A percentile compares a stretch with the other conserved stretches of the same genome.
These are phyloP conservation scores for Fusarium buharicum DNA, from an alignment of 2,329 filamentous ascomycete genomes.

Conservation along the genomic window DNA sequence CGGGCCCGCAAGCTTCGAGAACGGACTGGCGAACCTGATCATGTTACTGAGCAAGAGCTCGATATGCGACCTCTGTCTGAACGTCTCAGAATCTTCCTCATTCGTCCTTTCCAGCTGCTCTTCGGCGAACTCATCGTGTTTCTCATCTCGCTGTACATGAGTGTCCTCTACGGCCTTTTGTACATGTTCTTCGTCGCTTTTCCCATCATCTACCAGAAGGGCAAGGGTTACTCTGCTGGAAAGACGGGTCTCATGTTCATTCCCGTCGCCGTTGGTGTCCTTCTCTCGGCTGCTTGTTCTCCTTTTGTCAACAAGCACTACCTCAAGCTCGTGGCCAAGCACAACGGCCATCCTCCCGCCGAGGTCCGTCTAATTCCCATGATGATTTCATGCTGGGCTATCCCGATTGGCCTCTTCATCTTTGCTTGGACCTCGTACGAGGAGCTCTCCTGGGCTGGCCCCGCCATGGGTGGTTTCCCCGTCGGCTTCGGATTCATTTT, in stretches of 20 bases:
- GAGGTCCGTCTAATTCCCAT: constrained; percentile 84
- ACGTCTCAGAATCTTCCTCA: constrained; percentile 76
- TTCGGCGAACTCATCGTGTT: constrained; percentile 88
- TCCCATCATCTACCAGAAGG: constrained; percentile 77
- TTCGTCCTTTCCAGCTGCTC: constrained; percentile 86
- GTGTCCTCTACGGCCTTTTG: constrained; percentile 77
- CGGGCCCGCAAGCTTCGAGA: constrained; percentile 78
- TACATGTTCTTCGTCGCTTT: constrained; percentile 83
- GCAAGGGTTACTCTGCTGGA: constrained; percentile 80
- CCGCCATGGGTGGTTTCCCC: constrained; percentile 74
- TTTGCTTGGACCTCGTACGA: constrained; percentile 73
- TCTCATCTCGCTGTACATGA: constrained; percentile 86
- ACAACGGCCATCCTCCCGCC: constrained; percentile 78
- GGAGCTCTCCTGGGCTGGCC: constrained; percentile 74
- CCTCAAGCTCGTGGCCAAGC: constrained; percentile 67
- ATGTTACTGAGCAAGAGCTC: constrained; percentile 84
- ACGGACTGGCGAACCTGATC: constrained; percentile 71
- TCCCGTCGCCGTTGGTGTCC: constrained; percentile 79
- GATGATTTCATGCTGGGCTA: constrained; percentile 80
- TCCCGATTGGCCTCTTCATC: constrained; percentile 67
- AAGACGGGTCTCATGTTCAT: constrained; percentile 89
- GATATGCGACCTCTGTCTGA: constrained; percentile 76
- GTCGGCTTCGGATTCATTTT: constrained; percentile 87
- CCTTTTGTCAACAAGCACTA: constrained; percentile 86
- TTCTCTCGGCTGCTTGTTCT: constrained; percentile 72